Evolutionary conservation across 495 filamentous ascomycete species (phyloP), one percentile per base, ranked within the genome.

Genomic region (Annulohypoxylon nitens): DNA sequence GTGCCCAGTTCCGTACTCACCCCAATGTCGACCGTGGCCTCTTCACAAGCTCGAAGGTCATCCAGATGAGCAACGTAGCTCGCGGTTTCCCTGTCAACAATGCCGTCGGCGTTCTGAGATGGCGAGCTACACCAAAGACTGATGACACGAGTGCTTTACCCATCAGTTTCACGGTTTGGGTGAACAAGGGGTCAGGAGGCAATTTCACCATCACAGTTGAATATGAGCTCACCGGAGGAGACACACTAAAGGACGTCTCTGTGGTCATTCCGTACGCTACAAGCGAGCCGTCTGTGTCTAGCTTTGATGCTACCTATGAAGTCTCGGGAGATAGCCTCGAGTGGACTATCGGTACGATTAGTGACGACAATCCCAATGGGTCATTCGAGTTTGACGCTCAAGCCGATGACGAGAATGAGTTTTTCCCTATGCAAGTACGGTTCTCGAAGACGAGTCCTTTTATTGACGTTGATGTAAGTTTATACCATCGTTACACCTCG

Each of bases 151-250:
- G 88, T 69, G 89, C 89, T 9, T 86, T 95, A 39, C 95, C 95
- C 33, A 94, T 98, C 73, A 93, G 90, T 26, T 97, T 98, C 78
- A 97, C 93, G 9, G 95, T 97, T 18, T 98, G 95, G 95, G 91
- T 96, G 39, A 97, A 97, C 78, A 93, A 93, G 84, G 91, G 92
- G 54, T 87, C 90, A 11, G 90, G 91, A 41, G 88, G 88, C 54
- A 92, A 91, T 57, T 95, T 90, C 76, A 93, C 90, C 39, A 86
- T 98, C 73, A 98, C 94, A 0, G 88, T 98, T 7, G 95, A 98
- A 81, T 98, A 97, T 77, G 95, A 98, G 81, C 88, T 97, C 61
- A 92, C 91, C 0, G 92, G 93, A 62, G 86, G 88, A 6, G 88
- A 88, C 58, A 84, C 86, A 18, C 85, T 98, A 50, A 91, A 90